These are phyloP conservation scores for Alternaria brassicae DNA, from an alignment of 2,329 filamentous ascomycete species.

Conservation along the genomic window DNA sequence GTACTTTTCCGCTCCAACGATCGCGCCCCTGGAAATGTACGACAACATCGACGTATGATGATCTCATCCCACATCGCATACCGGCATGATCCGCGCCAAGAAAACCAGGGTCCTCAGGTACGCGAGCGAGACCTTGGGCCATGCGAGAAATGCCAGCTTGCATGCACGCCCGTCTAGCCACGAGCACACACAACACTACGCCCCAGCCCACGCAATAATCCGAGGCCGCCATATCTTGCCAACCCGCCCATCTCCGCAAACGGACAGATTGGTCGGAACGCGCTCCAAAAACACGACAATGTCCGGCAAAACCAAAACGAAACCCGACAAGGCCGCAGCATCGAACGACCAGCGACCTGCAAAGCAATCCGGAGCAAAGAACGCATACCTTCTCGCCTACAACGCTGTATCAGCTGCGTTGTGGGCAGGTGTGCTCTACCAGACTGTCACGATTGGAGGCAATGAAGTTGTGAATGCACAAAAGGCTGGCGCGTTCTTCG, in stretches of 20 bases:
- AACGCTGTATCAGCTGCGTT: conserved; percentile 78
- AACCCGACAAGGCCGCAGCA: background rate
- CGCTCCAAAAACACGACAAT: too few relatives aligned
- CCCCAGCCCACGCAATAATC: too few relatives aligned
- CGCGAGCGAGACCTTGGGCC: conserved; percentile 11
- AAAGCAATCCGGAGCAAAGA: conserved; percentile 27
- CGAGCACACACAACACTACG: background rate
- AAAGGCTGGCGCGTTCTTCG: conserved; percentile 23
- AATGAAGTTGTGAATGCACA: conserved; percentile 22
- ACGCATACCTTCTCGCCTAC: conserved; percentile 79
- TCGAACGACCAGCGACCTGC: conserved; percentile 10
- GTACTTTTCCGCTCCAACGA: too few relatives aligned
- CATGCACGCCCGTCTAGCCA: background rate
- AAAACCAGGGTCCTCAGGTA: conserved; percentile 13
- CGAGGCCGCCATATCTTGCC: too few relatives aligned
- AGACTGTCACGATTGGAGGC: conserved; percentile 65
- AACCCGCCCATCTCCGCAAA: background rate
- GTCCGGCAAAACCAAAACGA: conserved; percentile 7
- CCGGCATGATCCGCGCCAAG: conserved; percentile 15
- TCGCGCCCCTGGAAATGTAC: background rate
- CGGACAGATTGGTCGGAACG: too few relatives aligned
- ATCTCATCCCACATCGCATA: conserved; percentile 24
- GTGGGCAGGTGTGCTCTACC: conserved; percentile 79
- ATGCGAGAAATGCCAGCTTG: conserved; percentile 8
- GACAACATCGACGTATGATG: conserved; percentile 6